Conservation (phyloP, 2,329 filamentous ascomycete genomes). For the Alternaria triticimaculans region DNA sequence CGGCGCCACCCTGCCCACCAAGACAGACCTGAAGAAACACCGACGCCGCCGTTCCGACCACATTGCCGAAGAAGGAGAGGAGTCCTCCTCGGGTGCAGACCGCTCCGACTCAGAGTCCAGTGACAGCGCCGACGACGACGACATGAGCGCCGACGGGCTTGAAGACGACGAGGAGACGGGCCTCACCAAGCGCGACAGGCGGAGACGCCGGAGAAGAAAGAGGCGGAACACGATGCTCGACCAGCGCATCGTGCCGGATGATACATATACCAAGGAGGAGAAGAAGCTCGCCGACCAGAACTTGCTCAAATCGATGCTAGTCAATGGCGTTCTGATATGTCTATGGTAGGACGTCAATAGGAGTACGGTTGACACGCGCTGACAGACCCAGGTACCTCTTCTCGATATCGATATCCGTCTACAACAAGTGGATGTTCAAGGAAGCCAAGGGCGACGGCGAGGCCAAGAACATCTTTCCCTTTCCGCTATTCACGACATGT, state of each 20-base stretch:
- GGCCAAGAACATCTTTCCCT: slow-evolving; percentile 74
- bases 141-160: slow-evolving; percentile 71
- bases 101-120: slow-evolving; percentile 44
- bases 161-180: slow-evolving; percentile 90
- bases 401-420: slow-evolving; percentile 78
- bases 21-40: slow-evolving; percentile 35
- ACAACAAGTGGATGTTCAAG: slow-evolving; percentile 99
- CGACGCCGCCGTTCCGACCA: slow-evolving; percentile 37
- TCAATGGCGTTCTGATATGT: slow-evolving; percentile 82
- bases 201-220: slow-evolving; percentile 70
- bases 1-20: slow-evolving; percentile 31
- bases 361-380: slow-evolving; percentile 8
- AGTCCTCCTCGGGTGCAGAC: slow-evolving; percentile 34
- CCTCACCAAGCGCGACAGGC: slow-evolving; percentile 75
- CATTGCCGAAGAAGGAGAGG: slow-evolving; percentile 46
- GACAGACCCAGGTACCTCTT: slow-evolving; percentile 68
- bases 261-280: slow-evolving; percentile 70
- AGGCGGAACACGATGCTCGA: slow-evolving; percentile 74
- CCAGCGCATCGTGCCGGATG: slow-evolving; percentile 66
- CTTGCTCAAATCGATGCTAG: slow-evolving; percentile 70
- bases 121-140: slow-evolving; percentile 60
- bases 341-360: slow-evolving; percentile 67
- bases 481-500: slow-evolving; percentile 92
- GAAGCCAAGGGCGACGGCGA: slow-evolving; percentile 53
- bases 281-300: slow-evolving; percentile 77